Evolutionary conservation across 345 rosid species (phyloP).

Genomic region (Lepidium sativum): DNA sequence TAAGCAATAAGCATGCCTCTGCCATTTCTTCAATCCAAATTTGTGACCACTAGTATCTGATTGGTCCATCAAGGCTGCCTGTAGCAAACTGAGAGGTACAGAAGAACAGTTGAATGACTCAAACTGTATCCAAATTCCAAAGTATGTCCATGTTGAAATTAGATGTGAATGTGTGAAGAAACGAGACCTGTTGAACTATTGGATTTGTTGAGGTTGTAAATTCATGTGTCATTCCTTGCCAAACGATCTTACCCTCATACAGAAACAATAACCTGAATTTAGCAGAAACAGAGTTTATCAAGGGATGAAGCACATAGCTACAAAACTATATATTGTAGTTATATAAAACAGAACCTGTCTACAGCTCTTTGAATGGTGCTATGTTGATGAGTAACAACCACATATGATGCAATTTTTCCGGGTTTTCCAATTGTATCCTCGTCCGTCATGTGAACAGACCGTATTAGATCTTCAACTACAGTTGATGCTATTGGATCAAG

Average conservation of each 20-base stretch:
- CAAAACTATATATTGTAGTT: not conserved
- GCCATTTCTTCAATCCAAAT: not conserved
- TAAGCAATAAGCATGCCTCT: not conserved
- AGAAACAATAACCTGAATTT: constrained; percentile 74
- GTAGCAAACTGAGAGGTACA: constrained; percentile 71
- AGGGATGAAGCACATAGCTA: not conserved
- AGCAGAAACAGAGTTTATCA: not conserved
- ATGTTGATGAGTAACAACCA: constrained; percentile 96
- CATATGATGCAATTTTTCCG: constrained; percentile 75
- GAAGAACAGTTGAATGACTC: not conserved
- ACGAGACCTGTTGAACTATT: constrained; percentile 71
- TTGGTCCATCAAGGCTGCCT: constrained; percentile 90
- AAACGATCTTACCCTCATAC: constrained; percentile 79
- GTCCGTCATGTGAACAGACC: constrained; percentile 62
- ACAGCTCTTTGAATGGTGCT: constrained; percentile 94
- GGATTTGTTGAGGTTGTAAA: constrained; percentile 70
- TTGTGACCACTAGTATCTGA: constrained; percentile 41
- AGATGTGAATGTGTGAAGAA: not conserved
- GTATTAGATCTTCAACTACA: constrained; percentile 96
- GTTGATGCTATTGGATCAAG: constrained; percentile 99
- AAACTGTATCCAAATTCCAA: not conserved
- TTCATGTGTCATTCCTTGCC: constrained; percentile 93
- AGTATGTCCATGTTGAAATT: not conserved
- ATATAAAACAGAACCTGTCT: constrained; percentile 57
- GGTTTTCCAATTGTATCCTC: constrained; percentile 57